phyloP scores from a whole-genome alignment of 495 filamentous ascomycete species.

The Neurospora hispaniola region DNA sequence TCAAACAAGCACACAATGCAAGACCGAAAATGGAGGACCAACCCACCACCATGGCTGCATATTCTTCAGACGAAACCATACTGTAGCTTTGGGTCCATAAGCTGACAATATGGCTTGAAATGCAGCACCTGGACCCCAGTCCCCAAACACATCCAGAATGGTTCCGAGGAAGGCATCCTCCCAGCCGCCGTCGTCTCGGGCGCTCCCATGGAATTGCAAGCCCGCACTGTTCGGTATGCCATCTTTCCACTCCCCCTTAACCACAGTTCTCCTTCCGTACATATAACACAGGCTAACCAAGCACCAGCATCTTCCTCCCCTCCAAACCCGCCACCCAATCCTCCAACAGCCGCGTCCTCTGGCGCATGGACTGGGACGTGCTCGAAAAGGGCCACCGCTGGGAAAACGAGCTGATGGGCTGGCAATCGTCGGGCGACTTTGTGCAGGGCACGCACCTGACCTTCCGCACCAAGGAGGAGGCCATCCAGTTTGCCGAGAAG shows the following conservation, averaged over 20 bases:
- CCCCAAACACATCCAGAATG: slow-evolving; percentile 78
- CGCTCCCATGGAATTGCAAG: slow-evolving; percentile 86
- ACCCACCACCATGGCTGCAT: too few species aligned
- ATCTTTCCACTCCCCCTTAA: background rate
- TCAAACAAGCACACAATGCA: too few species aligned
- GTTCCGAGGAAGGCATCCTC: slow-evolving; percentile 68
- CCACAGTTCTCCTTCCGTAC: too few species aligned
- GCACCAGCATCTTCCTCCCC: slow-evolving; percentile 70
- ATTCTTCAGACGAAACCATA: too few species aligned
- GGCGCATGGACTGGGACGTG: slow-evolving; percentile 99
- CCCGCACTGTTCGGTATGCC: slow-evolving; percentile 73
- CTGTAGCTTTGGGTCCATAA: too few species aligned
- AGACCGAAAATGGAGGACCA: too few species aligned
- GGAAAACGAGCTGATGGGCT: slow-evolving; percentile 98
- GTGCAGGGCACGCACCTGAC: slow-evolving; percentile 86
- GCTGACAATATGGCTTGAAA: background rate
- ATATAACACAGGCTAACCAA: background rate
- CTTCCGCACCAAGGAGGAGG: slow-evolving; percentile 92
- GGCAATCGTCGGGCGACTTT: slow-evolving; percentile 88
- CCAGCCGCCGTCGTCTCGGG: slow-evolving; percentile 83
- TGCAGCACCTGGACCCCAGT: slow-evolving; percentile 77
- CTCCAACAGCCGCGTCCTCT: slow-evolving; percentile 70
- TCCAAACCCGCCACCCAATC: slow-evolving; percentile 92
- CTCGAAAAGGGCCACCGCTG: slow-evolving; percentile 78
- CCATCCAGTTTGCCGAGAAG: slow-evolving; percentile 91